A percentile compares a stretch with the other conserved stretches of the same genome.
These are phyloP conservation scores for Neonectria hederae DNA, from an alignment of 2,329 filamentous ascomycete genomes.

Conservation along the genomic window DNA sequence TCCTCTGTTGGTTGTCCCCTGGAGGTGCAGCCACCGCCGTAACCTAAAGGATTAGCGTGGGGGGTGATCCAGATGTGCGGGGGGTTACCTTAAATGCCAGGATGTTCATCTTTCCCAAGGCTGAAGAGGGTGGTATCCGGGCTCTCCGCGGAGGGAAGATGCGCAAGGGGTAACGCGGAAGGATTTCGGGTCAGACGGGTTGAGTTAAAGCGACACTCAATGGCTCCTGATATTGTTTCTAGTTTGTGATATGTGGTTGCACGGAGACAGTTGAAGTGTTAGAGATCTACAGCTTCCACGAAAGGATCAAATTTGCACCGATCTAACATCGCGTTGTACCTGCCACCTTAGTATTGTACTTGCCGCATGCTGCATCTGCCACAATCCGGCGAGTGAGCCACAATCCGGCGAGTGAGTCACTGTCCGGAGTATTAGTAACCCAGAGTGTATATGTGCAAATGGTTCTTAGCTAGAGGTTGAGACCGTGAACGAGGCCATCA, in stretches of 20 bases:
- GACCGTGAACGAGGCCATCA: neutral
- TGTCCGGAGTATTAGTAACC: constrained; percentile 45
- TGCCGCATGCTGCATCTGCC: neutral
- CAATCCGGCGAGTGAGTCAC: constrained; percentile 52
- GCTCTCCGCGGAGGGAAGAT: neutral
- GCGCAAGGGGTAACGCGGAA: neutral
- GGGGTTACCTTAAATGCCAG: too few species aligned
- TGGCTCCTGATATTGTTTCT: neutral
- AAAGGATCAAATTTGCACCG: neutral
- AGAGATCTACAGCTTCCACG: neutral
- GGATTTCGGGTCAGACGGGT: neutral
- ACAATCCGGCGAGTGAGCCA: constrained; percentile 52
- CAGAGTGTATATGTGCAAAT: neutral
- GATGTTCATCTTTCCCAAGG: neutral
- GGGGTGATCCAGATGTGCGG: too few species aligned
- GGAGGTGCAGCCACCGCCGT: neutral
- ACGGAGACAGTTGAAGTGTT: neutral
- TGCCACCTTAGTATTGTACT: neutral
- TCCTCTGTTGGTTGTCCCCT: neutral
- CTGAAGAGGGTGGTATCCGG: neutral
- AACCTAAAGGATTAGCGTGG: too few species aligned
- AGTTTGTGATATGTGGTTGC: neutral
- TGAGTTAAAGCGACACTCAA: neutral
- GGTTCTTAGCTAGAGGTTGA: neutral
- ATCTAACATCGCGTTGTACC: neutral